These are phyloP conservation scores for Mycena sp. DNA, from an alignment of 1,284 basidiomycete species.

Conservation along the genomic window DNA sequence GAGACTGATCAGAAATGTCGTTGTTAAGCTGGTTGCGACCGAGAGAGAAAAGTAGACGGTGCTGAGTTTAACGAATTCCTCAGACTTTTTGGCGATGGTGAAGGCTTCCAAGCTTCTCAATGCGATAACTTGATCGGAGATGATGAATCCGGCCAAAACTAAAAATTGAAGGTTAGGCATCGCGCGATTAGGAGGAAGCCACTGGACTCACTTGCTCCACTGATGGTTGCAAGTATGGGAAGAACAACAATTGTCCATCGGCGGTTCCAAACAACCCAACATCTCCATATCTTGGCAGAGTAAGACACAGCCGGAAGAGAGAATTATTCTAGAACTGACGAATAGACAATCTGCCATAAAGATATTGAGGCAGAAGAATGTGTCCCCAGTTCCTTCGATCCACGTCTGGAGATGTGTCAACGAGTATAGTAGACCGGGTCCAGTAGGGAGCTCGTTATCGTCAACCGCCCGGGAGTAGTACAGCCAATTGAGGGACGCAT, in stretches of 20 bases:
- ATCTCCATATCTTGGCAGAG: constrained; percentile 14
- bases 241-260: constrained; percentile 9
- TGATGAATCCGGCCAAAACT: constrained; percentile 8
- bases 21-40: constrained; percentile 16
- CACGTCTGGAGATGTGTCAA: constrained; percentile 8
- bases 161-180: neutral
- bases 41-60: constrained; percentile 21
- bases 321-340: neutral
- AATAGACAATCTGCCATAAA: constrained; percentile 17
- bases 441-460: constrained; percentile 14
- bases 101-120: constrained; percentile 7
- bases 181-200: no score
- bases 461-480: constrained; percentile 12
- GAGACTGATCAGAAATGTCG: constrained; percentile 7
- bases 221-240: constrained; percentile 14
- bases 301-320: neutral
- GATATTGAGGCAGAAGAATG: constrained; percentile 20
- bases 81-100: constrained; percentile 6
- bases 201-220: neutral
- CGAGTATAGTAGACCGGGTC: constrained; percentile 14
- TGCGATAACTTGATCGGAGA: constrained; percentile 4
- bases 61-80: constrained; percentile 8
- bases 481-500: constrained; percentile 16
- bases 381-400: constrained; percentile 11
- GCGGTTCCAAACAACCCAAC: constrained; percentile 14